Conservation (phyloP, 2,329 filamentous ascomycete species). For the Nemania diffusa region DNA sequence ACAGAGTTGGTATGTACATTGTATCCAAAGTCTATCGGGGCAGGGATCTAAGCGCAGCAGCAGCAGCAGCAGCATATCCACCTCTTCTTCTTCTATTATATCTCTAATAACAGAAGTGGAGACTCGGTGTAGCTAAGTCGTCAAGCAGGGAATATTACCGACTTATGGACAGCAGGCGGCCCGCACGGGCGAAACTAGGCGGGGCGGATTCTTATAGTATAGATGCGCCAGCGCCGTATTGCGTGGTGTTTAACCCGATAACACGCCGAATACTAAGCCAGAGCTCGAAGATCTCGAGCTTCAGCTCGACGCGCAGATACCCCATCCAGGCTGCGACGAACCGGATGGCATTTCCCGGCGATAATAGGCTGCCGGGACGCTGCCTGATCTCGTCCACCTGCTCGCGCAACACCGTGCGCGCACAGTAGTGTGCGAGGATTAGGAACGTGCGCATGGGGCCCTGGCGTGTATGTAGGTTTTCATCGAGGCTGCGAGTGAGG, state of each 20-base stretch:
- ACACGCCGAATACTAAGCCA: conserved; percentile 67
- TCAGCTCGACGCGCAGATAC: conserved; percentile 69
- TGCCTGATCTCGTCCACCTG: conserved; percentile 66
- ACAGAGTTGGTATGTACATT: conserved; percentile 6
- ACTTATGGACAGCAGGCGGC: background rate
- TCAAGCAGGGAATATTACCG: background rate
- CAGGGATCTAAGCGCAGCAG: background rate
- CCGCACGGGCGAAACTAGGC: background rate
- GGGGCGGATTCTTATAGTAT: conserved; percentile 9
- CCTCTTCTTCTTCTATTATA: background rate
- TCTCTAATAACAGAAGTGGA: background rate
- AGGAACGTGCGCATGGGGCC: conserved; percentile 73
- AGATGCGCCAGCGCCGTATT: conserved; percentile 20
- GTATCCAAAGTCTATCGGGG: background rate
- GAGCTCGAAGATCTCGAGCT: conserved; percentile 71
- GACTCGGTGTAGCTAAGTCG: background rate
- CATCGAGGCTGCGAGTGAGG: conserved; percentile 90
- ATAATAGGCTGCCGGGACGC: conserved; percentile 63
- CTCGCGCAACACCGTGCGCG: conserved; percentile 72
- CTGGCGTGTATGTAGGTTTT: conserved; percentile 81
- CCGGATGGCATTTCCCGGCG: conserved; percentile 66
- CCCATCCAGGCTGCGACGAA: conserved; percentile 67
- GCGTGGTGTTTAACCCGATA: conserved; percentile 48
- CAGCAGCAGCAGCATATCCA: background rate
- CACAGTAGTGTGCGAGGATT: conserved; percentile 75